A percentile compares a stretch with the other conserved stretches of the same genome.
Evolutionary conservation across 305 asterid species (phyloP).

Genomic region (Ajuga reptans): DNA sequence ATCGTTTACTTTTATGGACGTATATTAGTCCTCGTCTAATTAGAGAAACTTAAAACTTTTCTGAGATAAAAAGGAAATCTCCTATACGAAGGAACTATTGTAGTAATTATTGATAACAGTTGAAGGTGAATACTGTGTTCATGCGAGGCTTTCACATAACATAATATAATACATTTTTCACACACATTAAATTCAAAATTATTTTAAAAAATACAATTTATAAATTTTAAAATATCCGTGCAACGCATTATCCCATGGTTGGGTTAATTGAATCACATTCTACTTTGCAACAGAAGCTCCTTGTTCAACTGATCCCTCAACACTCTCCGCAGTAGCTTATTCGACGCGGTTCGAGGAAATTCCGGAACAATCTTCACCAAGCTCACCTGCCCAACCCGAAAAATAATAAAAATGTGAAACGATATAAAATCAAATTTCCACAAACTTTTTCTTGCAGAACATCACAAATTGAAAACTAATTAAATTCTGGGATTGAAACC

Average conservation of each 20-base stretch:
- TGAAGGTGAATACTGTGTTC: neutral
- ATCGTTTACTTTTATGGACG: neutral
- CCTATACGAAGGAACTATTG: neutral
- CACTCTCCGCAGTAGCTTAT: slow-evolving; percentile 66
- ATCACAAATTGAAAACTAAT: neutral
- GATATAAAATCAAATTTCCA: neutral
- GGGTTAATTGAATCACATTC: slow-evolving; percentile 23
- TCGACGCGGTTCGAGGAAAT: slow-evolving; percentile 88
- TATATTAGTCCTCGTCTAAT: neutral
- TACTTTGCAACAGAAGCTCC: slow-evolving; percentile 50
- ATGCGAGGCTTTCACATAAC: neutral
- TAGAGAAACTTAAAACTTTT: neutral
- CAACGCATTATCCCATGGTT: neutral
- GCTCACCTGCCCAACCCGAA: slow-evolving; percentile 44
- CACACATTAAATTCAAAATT: too few species aligned
- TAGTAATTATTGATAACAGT: neutral
- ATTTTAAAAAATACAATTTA: too few species aligned
- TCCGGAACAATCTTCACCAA: slow-evolving; percentile 52
- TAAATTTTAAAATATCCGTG: too few species aligned
- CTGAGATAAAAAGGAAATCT: neutral
- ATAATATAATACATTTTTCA: too few species aligned
- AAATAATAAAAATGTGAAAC: neutral
- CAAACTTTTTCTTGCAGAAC: neutral
- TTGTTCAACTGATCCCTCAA: slow-evolving; percentile 65
- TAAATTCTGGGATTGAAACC: slow-evolving; percentile 31